phyloP scores from a whole-genome alignment of 805 yeast genomes.

The Danielozyma ontarioensis region DNA sequence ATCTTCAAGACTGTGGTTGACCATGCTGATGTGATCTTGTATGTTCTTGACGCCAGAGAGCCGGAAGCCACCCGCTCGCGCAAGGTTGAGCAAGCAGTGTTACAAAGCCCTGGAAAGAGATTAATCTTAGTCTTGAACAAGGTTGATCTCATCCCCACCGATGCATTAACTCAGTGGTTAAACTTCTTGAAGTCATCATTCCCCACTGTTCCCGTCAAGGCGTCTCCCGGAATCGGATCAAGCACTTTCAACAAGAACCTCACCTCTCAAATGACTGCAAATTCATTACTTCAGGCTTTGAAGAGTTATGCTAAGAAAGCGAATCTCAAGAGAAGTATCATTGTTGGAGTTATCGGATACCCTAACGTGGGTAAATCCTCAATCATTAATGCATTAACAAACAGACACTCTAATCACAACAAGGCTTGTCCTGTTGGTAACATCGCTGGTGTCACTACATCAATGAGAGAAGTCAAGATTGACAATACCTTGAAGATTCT shows the following conservation, averaged over 20 bases:
- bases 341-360: constrained; percentile 95
- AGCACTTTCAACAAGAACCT: constrained; percentile 68
- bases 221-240: constrained; percentile 65
- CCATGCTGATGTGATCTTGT: constrained; percentile 82
- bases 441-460: constrained; percentile 94
- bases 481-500: constrained; percentile 84
- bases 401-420: constrained; percentile 68
- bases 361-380: constrained; percentile 98
- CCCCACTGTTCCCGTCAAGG: constrained; percentile 88
- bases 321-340: constrained; percentile 80
- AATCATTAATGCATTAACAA: constrained; percentile 80
- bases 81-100: constrained; percentile 84
- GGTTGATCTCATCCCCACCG: constrained; percentile 87
- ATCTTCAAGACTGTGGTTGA: constrained; percentile 91
- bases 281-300: constrained; percentile 68
- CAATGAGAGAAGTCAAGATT: constrained; percentile 85
- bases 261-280: constrained; percentile 67
- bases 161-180: constrained; percentile 80
- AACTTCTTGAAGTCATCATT: constrained; percentile 71
- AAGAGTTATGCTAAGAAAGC: constrained; percentile 81
- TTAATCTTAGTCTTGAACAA: constrained; percentile 83
- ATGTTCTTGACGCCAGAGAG: constrained; percentile 96
- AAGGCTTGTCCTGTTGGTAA: constrained; percentile 95
- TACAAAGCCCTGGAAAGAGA: constrained; percentile 76
- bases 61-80: constrained; percentile 93